Base-by-base conservation (phyloP, 2,329 filamentous ascomycete genomes). In the Zalaria obscura region DNA sequence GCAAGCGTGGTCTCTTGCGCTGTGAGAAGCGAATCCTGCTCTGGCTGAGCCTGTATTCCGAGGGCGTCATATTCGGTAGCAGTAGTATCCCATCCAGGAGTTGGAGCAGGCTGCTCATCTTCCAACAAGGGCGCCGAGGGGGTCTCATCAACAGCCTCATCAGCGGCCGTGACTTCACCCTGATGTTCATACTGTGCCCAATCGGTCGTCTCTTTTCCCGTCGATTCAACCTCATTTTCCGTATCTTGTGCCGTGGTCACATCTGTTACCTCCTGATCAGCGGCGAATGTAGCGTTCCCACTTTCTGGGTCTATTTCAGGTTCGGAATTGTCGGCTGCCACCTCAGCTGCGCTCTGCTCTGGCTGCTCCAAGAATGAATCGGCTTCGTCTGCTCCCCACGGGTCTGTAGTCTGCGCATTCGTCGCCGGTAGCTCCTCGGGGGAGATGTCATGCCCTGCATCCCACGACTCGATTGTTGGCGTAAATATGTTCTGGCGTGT, bases 181-280 rank as follows among this genome's bases (percentile, higher is more conserved):
- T 71, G 67, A 44, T 66, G 61, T 43, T 69, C 67, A 47, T 70
- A 70, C 34, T 61, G 51, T 29, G 56, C 56, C 29, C 55, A 55
- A 25, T 39, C 38, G 4, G 46, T 44, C 7, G 56, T 46, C n/a
- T 38, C 35, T 26, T 34, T 35, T 33, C 54, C 53, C 2, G 56
- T 43, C 32, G 57, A 52, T 8, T 49, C 47, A 25, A 61, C 51
- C 33, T 64, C 44, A 7, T 60, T 56, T 4, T 48, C 53, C 10
- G 53, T 47, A 25, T 45, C 52, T 40, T 55, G 58, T 35, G 64
- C 60, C n/a, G 52, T 47, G 29, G 61, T 47, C 11, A 60, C 59
- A 27, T 63, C 55, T 33, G 62, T 60, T 37, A 63, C 36, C 1
- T 55, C 43, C 5, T 60, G 60, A 0, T 49, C 51, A 40, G 60